A percentile compares a stretch with the other conserved stretches of the same genome.
These are phyloP conservation scores for Coniochaeta sp. DNA, from an alignment of 2,329 filamentous ascomycete genomes.

Conservation along the genomic window DNA sequence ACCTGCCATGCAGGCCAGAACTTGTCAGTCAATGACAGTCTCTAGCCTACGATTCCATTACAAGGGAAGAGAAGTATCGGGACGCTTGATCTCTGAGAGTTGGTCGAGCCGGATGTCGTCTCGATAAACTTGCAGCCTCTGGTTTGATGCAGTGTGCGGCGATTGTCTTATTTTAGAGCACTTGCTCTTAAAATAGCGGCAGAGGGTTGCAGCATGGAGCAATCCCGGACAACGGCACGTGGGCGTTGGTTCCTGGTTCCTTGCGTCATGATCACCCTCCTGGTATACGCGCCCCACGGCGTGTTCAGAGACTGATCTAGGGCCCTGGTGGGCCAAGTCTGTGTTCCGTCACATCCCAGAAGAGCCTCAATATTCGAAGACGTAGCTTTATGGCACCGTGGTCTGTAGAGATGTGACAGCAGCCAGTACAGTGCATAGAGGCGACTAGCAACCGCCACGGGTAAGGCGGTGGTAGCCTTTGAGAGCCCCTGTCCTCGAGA, in stretches of 20 bases:
- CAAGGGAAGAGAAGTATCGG: background rate
- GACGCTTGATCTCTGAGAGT: background rate
- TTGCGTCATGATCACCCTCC: constrained; percentile 1
- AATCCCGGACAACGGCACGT: background rate
- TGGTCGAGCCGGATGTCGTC: background rate
- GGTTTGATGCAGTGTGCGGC: background rate
- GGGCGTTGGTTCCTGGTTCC: background rate
- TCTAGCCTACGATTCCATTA: background rate
- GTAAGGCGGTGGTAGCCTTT: background rate
- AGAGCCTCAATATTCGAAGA: background rate
- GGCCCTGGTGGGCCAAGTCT: background rate
- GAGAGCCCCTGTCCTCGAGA: background rate
- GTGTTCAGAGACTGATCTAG: background rate
- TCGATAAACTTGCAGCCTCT: constrained; percentile 1
- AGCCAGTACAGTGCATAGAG: background rate
- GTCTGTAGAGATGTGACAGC: background rate
- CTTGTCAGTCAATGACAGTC: background rate
- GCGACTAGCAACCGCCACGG: background rate
- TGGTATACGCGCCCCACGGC: background rate
- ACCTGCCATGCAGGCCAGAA: background rate
- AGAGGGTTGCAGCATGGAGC: background rate
- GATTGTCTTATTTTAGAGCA: constrained; percentile 1
- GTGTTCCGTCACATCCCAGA: background rate
- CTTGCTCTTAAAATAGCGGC: constrained; percentile 1
- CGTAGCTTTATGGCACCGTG: background rate